Base-by-base conservation (phyloP, 306 rosid species). In the Citrullus mucosospermus region DNA sequence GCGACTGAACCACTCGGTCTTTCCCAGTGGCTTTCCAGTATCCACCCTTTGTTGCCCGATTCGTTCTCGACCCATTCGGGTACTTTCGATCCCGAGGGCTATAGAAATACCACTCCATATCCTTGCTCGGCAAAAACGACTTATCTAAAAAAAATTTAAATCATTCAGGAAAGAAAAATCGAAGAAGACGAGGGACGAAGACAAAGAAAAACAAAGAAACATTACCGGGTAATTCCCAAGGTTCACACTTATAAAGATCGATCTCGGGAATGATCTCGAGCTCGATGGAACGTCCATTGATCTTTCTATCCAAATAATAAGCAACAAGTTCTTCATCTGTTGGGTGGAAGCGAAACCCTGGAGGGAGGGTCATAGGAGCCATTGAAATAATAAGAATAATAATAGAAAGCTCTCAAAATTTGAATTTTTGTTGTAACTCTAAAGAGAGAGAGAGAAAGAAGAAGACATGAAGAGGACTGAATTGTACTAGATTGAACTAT, bases 1-100 rank as follows among this genome's bases (percentile, higher is more conserved):
- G 93, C 46, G 97, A 89, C 18, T 88, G 87, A 28, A 94, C 98
- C 3, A 89, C 38, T 68, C 98, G 79, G 78, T 94, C 98, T 78
- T 94, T 94, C 9, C 98, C 98, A 0, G 98, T 94, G 6, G 98
- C 98, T 80, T 94, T 94, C 98, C 98, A 94, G 66, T 94, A 94
- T 54, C 98, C 98, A 4, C 88, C 97, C 77, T 85, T 75, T 6
- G 98, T 94, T 8, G 98, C 98, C 28, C 98, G 56, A 78, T 94
- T 94, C 4, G 97, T 94, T 77, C 98, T 92, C 25, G 98, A 94
- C n/a, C 98, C 98, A 38, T 94, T 94, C n/a, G 98, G 98, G 69
- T 94, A 94, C 86, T 94, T 94, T 25, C 96, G 83, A 50, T 94
- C 96, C 62, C 97, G 88, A 55, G 95, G 98, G 60, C 98, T 92